A percentile compares a stretch with the other conserved stretches of the same genome.
Conservation (phyloP, 2,329 filamentous ascomycete species). For the Cordyceps cateniannulata region DNA sequence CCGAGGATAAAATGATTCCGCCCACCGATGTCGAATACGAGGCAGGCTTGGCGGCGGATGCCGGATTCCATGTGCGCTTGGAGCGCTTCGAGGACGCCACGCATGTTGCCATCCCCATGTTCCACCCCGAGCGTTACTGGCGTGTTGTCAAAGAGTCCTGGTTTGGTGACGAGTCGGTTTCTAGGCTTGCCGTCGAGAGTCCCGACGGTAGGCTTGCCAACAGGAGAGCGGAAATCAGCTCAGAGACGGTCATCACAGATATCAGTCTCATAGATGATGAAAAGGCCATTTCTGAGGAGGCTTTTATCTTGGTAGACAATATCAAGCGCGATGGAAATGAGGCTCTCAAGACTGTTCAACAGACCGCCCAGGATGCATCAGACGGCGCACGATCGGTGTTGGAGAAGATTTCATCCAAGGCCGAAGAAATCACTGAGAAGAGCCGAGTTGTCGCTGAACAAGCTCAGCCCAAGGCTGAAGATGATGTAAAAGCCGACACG, state of each 20-base stretch:
- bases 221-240: not conserved
- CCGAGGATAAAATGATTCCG: conserved; percentile 40
- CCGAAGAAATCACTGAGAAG: not conserved
- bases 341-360: not conserved
- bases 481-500: not conserved
- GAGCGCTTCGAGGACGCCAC: conserved; percentile 41
- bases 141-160: conserved; percentile 38
- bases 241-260: not conserved
- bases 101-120: conserved; percentile 45
- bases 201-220: not conserved
- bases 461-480: not conserved
- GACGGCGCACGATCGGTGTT: not conserved
- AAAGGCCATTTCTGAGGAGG: not conserved
- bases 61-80: conserved; percentile 34
- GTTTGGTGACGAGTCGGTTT: conserved; percentile 24
- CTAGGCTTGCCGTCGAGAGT: not conserved
- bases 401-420: not conserved
- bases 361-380: not conserved
- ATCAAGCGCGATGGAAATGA: not conserved
- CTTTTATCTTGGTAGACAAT: not conserved
- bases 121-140: conserved; percentile 46
- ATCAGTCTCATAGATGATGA: not conserved
- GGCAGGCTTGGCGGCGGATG: conserved; percentile 32
- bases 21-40: conserved; percentile 42
- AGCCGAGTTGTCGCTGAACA: not conserved